These are phyloP conservation scores for Podila clonocystis DNA, from an alignment of 192 early-diverging fungal genomes.

Conservation along the genomic window DNA sequence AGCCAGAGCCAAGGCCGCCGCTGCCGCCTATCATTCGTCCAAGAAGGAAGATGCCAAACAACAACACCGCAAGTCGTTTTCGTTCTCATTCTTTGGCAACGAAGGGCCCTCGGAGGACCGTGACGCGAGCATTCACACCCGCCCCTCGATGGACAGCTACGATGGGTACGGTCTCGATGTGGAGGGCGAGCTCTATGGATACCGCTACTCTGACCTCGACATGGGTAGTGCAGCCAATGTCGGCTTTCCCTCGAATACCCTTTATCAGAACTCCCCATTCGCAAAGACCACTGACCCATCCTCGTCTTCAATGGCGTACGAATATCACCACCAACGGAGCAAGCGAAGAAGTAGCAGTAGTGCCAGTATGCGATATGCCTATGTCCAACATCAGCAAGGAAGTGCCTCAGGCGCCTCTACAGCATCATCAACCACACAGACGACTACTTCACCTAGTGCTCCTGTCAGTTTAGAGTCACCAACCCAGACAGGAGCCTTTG, in stretches of 20 bases:
- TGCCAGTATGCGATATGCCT: not conserved
- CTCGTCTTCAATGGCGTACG: not conserved
- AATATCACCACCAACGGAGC: not conserved
- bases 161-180: slow-evolving; percentile 29
- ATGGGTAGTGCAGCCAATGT: slow-evolving; percentile 18
- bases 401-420: not conserved
- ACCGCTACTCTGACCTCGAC: slow-evolving; percentile 9
- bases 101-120: slow-evolving; percentile 3
- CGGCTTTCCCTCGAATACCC: slow-evolving; percentile 6
- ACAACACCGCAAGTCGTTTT: slow-evolving; percentile 36
- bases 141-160: slow-evolving; percentile 1
- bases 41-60: slow-evolving; percentile 24
- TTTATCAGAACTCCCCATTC: slow-evolving; percentile 39
- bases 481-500: not conserved
- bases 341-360: not conserved
- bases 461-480: not conserved
- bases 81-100: slow-evolving; percentile 35
- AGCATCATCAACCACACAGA: not conserved
- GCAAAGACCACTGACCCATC: not conserved
- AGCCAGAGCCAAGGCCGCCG: slow-evolving; percentile 17
- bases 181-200: slow-evolving; percentile 36
- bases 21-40: slow-evolving; percentile 5
- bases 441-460: not conserved
- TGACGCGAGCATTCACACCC: not conserved
- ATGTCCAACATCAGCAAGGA: not conserved